A percentile compares a stretch with the other conserved stretches of the same genome.
Conservation (phyloP, 176 grass and related monocot species). For the Carex cristatella region DNA sequence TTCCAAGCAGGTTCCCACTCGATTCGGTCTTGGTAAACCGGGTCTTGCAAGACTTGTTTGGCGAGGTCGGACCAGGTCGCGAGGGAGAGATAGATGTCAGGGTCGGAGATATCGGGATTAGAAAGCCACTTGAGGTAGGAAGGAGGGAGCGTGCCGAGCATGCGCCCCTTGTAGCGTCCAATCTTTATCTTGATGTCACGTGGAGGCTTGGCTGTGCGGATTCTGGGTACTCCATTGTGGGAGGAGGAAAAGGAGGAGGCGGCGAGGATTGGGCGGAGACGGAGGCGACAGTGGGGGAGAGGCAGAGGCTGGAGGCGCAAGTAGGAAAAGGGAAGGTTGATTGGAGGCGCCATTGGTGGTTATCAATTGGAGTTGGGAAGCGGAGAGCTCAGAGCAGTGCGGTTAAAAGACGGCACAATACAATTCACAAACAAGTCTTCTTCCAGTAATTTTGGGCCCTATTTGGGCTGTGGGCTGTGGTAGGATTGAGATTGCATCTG, state of each 20-base stretch:
- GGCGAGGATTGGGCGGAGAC: not conserved
- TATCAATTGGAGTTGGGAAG: not conserved
- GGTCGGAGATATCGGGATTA: not conserved
- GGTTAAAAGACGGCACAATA: too few species aligned
- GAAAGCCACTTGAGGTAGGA: conserved; percentile 22
- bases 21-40: conserved; percentile 10
- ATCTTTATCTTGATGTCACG: not conserved
- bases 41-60: conserved; percentile 3
- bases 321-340: not conserved
- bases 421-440: too few species aligned
- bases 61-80: not conserved
- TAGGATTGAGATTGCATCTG: too few species aligned
- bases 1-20: conserved; percentile 3
- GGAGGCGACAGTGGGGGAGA: not conserved
- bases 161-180: conserved; percentile 9
- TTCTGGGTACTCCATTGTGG: not conserved
- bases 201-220: not conserved
- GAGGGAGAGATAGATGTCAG: too few species aligned
- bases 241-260: not conserved
- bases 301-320: not conserved
- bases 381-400: too few species aligned
- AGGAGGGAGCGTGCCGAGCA: conserved; percentile 15
- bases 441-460: too few species aligned
- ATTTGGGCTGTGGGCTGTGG: too few species aligned
- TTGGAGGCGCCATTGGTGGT: not conserved